phyloP scores from a whole-genome alignment of 2,329 filamentous ascomycete species.

The Pseudogymnoascus sp. region DNA sequence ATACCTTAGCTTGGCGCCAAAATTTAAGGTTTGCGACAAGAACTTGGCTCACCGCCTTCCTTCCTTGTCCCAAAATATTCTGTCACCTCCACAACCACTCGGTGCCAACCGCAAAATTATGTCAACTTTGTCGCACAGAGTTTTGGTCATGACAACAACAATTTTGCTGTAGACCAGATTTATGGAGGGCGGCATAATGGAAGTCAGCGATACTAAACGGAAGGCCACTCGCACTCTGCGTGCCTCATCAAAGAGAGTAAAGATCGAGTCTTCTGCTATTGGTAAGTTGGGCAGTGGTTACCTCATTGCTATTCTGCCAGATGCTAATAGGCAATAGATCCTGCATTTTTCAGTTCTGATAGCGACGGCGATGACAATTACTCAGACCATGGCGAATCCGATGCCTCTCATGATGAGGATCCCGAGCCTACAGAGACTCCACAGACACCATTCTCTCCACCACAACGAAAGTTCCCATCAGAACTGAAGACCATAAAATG shows the following conservation, averaged over 20 bases:
- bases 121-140: not conserved
- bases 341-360: slow-evolving; percentile 26
- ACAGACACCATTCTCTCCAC: slow-evolving; percentile 42
- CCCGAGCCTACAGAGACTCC: slow-evolving; percentile 35
- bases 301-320: not conserved
- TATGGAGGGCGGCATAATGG: slow-evolving; percentile 17
- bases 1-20: slow-evolving; percentile 7
- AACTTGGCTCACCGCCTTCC: slow-evolving; percentile 10
- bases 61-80: not conserved
- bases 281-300: slow-evolving; percentile 1
- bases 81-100: slow-evolving; percentile 9
- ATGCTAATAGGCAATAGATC: not conserved
- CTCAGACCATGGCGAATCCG: slow-evolving; percentile 29
- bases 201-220: slow-evolving; percentile 19
- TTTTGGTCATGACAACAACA: slow-evolving; percentile 7
- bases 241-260: slow-evolving; percentile 19
- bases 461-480: slow-evolving; percentile 48
- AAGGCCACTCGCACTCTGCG: slow-evolving; percentile 16
- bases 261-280: slow-evolving; percentile 14
- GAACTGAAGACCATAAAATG: slow-evolving; percentile 72
- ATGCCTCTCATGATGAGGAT: slow-evolving; percentile 27
- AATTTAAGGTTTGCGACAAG: slow-evolving; percentile 25
- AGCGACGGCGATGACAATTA: slow-evolving; percentile 35
- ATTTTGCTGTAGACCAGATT: not conserved
- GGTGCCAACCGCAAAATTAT: slow-evolving; percentile 7